phyloP scores from a whole-genome alignment of 2,329 filamentous ascomycete species.

The Aspergillus sojae region DNA sequence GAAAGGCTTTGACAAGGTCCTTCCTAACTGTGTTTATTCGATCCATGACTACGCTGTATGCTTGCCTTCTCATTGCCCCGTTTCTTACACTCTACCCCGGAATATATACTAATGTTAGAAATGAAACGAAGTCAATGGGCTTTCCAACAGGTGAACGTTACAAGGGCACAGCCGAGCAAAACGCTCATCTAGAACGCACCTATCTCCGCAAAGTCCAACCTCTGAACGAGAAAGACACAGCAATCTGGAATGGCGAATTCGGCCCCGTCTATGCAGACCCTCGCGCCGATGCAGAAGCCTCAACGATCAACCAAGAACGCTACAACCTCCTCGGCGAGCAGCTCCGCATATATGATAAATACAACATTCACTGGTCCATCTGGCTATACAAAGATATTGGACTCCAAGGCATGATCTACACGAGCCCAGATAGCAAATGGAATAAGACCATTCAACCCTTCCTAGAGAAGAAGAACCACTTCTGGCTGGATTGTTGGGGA shows the following conservation, averaged over 20 bases:
- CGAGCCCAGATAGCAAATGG: constrained; percentile 51
- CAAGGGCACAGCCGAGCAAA: constrained; percentile 46
- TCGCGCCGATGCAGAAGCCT: constrained; percentile 32
- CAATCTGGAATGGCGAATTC: constrained; percentile 60
- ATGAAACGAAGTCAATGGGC: constrained; percentile 36
- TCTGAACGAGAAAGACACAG: constrained; percentile 45
- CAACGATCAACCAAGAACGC: constrained; percentile 46
- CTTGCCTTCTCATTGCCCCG: background rate
- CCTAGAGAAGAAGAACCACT: constrained; percentile 57
- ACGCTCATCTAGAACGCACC: constrained; percentile 42
- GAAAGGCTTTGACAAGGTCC: constrained; percentile 44
- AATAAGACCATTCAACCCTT: constrained; percentile 56
- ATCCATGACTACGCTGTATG: constrained; percentile 47
- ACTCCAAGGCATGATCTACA: constrained; percentile 59
- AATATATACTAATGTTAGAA: background rate
- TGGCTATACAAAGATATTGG: constrained; percentile 64
- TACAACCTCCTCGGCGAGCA: constrained; percentile 53
- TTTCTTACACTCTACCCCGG: background rate
- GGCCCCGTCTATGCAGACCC: constrained; percentile 45
- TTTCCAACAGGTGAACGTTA: constrained; percentile 47
- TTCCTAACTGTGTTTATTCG: constrained; percentile 51
- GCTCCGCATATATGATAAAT: constrained; percentile 55
- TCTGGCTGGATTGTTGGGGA: constrained; percentile 62
- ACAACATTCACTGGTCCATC: constrained; percentile 60
- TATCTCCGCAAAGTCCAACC: constrained; percentile 54